Conservation (phyloP, 176 grass and related monocot genomes). For the Raddia distichophylla region DNA sequence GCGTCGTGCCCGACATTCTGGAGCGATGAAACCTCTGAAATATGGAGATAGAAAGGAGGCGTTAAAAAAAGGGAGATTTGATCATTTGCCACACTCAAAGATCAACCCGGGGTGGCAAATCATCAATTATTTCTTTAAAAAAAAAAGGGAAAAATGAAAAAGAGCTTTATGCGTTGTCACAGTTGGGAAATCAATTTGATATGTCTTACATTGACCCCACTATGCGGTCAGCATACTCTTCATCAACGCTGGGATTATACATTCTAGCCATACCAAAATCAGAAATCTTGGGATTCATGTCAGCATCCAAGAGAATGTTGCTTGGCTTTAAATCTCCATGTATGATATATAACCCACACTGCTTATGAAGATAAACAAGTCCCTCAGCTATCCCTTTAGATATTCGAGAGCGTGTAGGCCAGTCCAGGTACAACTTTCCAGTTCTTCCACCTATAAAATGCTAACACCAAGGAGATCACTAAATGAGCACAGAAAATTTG, state of each 20-base stretch:
- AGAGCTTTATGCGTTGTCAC: too few relatives aligned
- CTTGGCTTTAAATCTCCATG: conserved; percentile 51
- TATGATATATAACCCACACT: conserved; percentile 31
- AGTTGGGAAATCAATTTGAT: too few relatives aligned
- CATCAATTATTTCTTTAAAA: too few relatives aligned
- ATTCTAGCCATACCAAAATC: conserved; percentile 37
- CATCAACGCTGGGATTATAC: too few relatives aligned
- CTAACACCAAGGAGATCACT: not conserved
- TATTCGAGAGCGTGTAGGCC: conserved; percentile 17
- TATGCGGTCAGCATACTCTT: too few relatives aligned
- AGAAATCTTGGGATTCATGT: conserved; percentile 52
- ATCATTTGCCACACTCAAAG: too few relatives aligned
- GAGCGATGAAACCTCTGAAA: conserved; percentile 50
- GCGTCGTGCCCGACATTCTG: conserved; percentile 28
- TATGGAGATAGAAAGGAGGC: not conserved
- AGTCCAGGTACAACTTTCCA: conserved; percentile 13
- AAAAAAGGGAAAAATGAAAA: too few relatives aligned
- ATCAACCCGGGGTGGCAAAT: too few relatives aligned
- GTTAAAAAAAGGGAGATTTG: not conserved
- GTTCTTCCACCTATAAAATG: too few relatives aligned
- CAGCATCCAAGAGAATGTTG: not conserved
- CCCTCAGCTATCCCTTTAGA: conserved; percentile 50
- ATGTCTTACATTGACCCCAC: too few relatives aligned
- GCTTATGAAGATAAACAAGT: conserved; percentile 39
- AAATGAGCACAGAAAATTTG: not conserved